Evolutionary conservation across 2,329 filamentous ascomycete genomes (phyloP), one percentile per base, ranked within the genome.

Genomic region (Colletotrichum liriopes): DNA sequence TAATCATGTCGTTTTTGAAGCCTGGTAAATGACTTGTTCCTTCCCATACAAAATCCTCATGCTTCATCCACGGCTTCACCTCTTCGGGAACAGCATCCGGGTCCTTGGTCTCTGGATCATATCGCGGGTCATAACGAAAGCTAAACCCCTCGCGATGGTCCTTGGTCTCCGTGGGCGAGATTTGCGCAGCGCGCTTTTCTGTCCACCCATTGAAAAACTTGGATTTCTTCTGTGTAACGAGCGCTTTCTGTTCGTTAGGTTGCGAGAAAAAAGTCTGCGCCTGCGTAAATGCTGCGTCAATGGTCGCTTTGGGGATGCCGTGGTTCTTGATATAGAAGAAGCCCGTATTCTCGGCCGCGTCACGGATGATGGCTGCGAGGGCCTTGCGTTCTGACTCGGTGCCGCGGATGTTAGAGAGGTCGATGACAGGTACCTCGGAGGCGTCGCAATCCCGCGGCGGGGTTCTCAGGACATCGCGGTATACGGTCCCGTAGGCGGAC

Each of bases 251-350:
- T 11, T 78, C 77, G 0, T 73, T 61, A 0, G 79, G 55, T 65
- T 81, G 80, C 12, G 72, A 63, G 70, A 83, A 82, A 72, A 82
- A 81, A 2, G 65, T 51, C 63, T 67, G 67, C 14, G 74, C 75
- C 65, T 74, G 73, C 23, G 51, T 56, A 61, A 72, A 76, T 12
- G 76, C 73, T 2, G 69, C 70, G 9, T 77, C 71, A n/a, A 82
- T 82, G 7, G 73, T 76, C 32, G 78, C 75, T 29, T 81, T 76
- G 0, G 79, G 63, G 16, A 85, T 83, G 0, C 83, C 83, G 75
- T 86, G 83, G 52, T 86, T 85, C 70, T 81, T 82, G 69, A 86
- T 79, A 70, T 86, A 86, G 75, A 87, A 86, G 75, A 86, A 86
- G 0, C 85, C 85, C 0, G 81, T 86, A 49, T 81, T 84, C 35